Conservation (phyloP, 495 filamentous ascomycete species). For the Trichoderma erinaceum region DNA sequence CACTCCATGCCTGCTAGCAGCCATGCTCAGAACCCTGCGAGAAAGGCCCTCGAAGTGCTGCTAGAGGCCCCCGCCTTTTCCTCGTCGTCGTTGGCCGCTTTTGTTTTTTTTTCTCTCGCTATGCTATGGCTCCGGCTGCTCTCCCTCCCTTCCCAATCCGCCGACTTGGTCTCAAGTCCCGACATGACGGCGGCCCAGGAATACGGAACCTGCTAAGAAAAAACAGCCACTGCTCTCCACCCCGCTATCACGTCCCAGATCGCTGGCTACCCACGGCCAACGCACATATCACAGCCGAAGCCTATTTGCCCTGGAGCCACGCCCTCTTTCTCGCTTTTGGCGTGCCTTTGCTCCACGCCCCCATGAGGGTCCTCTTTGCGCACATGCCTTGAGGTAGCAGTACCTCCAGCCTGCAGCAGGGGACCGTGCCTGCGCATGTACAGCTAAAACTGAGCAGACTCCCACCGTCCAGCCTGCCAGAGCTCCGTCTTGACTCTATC, state of each 20-base stretch:
- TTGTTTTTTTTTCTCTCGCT: not conserved
- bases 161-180: not conserved
- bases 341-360: not conserved
- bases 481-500: not conserved
- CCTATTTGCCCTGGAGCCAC: not conserved
- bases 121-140: not conserved
- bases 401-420: not conserved
- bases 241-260: not conserved
- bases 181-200: slow-evolving; percentile 11
- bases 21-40: no score
- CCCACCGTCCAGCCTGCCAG: not conserved
- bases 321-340: not conserved
- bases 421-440: not conserved
- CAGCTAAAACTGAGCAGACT: slow-evolving; percentile 11
- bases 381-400: not conserved
- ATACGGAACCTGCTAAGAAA: not conserved
- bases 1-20: no score
- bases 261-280: not conserved
- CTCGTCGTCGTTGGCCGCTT: not conserved
- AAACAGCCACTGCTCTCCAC: not conserved
- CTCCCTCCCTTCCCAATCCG: not conserved
- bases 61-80: no score
- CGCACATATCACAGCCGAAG: not conserved
- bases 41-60: no score
- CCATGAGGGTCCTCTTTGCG: not conserved